Base-by-base conservation (phyloP, 2,329 filamentous ascomycete species). In the Botrytis squamosa region DNA sequence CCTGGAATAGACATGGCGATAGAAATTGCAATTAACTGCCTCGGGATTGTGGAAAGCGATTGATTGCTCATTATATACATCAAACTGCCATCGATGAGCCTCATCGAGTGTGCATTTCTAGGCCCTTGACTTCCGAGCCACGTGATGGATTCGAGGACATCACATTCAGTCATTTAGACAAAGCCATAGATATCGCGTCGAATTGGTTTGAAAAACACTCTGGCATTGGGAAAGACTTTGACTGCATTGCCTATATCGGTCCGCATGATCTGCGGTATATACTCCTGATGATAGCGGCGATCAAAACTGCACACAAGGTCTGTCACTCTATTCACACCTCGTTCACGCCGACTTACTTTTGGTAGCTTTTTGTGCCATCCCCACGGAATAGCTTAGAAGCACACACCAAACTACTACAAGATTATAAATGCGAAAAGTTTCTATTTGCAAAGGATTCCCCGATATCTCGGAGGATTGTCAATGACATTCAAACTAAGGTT, bases 181-280 rank as follows among this genome's bases (percentile, higher is more conserved):
- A 77, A 49, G 76, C 76, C 6, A 73, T 78, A 29, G 69, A 78
- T 72, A 44, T 63, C 20, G 72, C 71, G 22, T 77, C 76, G 18
- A 66, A 73, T 57, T 75, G 70, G 60, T n/a, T 78, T 29, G 40
- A 74, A 42, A 42, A 71, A 9, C 3, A 68, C 20, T 2, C 77
- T 22, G 68, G 75, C 16, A 42, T 40, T 42, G 60, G 66, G 20
- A 33, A 72, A 29, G 22, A 66, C 20, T 82, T 82, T 65, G 82
- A 82, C 1, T 85, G 82, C 0, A 80, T 86, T 40, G 83, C 84
- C 4, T 86, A 85, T 76, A 82, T 86, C 71, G 85, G 84, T 0
- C 57, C 71, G 16, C 64, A 73, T 29, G 71, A 73, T 36, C 52
- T 69, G 42, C 46, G 65, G 38, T 73, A 60, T 44, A 60, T 67